phyloP scores from a whole-genome alignment of 805 yeast species.

The Pichia gijzeniarum region DNA sequence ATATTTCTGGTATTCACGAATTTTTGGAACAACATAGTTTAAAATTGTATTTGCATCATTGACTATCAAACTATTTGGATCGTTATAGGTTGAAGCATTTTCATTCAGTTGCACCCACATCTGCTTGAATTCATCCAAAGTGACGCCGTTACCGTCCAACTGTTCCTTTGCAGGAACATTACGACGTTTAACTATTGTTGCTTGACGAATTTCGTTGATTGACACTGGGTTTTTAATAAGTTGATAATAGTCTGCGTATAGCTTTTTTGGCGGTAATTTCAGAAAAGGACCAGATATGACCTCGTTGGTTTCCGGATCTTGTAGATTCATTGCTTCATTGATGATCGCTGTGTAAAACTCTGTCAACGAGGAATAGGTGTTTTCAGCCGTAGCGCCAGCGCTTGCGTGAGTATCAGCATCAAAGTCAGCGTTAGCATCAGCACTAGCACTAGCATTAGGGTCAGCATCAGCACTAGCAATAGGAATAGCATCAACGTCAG shows the following conservation, averaged over 20 bases:
- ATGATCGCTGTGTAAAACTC: conserved; percentile 11
- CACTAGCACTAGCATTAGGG: too few species aligned
- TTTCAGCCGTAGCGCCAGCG: not conserved
- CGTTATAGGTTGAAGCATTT: conserved; percentile 71
- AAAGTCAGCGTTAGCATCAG: not conserved
- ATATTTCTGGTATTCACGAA: conserved; percentile 30
- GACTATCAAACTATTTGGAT: conserved; percentile 57
- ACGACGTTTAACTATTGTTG: conserved; percentile 22
- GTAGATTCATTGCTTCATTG: conserved; percentile 8
- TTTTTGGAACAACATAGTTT: conserved; percentile 48
- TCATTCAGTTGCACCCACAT: conserved; percentile 61
- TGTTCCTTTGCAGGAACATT: not conserved
- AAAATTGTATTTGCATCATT: conserved; percentile 53
- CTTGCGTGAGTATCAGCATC: too few species aligned
- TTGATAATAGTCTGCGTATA: conserved; percentile 72
- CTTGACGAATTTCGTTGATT: conserved; percentile 54
- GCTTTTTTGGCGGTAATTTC: conserved; percentile 62
- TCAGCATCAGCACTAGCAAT: not conserved
- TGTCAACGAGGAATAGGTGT: not conserved
- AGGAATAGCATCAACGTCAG: not conserved
- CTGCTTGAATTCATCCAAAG: conserved; percentile 38
- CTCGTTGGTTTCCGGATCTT: conserved; percentile 20
- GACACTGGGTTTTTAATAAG: conserved; percentile 62
- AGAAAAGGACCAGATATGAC: conserved; percentile 46
- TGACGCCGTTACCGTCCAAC: conserved; percentile 28